Conservation (phyloP, 352 stramenopile species). For the Lagenidium sp. region DNA sequence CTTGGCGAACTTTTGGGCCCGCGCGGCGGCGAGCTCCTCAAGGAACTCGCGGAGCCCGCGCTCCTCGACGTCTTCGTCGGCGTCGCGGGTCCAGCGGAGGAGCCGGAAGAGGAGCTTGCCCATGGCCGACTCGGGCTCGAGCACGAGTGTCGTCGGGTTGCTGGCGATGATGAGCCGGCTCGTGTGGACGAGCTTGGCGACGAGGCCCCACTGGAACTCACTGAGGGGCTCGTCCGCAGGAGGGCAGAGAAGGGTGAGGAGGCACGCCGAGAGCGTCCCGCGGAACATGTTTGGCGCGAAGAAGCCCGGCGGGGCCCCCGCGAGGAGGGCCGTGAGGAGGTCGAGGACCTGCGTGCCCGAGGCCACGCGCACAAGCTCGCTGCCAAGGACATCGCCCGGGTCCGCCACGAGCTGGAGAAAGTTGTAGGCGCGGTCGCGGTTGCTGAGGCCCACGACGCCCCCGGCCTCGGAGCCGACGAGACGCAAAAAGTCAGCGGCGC, state of each 20-base stretch:
- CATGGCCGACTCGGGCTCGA: conserved; percentile 30
- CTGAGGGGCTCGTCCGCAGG: conserved; percentile 15
- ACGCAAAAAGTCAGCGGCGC: conserved; percentile 38
- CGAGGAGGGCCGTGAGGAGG: conserved; percentile 51
- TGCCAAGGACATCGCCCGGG: conserved; percentile 32
- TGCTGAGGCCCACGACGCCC: conserved; percentile 29
- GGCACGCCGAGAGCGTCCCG: conserved; percentile 32
- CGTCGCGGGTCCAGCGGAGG: conserved; percentile 18
- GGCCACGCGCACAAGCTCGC: conserved; percentile 29
- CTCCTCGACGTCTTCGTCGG: conserved; percentile 1
- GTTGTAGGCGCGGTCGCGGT: conserved; percentile 43
- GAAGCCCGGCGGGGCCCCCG: conserved; percentile 30
- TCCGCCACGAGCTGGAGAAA: conserved; percentile 50
- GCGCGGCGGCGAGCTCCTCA: conserved; percentile 39
- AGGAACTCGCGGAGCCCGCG: conserved; percentile 18
- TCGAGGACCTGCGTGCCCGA: conserved; percentile 59
- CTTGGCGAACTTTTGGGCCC: conserved; percentile 44
- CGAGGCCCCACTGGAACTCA: conserved; percentile 41
- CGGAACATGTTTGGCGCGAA: conserved; percentile 70
- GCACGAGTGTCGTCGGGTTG: conserved; percentile 14
- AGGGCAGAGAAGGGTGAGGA: conserved; percentile 33
- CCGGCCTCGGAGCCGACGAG: conserved; percentile 33
- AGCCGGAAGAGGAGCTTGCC: conserved; percentile 51
- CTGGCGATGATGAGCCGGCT: conserved; percentile 31
- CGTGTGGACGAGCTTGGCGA: conserved; percentile 41